Base-by-base conservation (phyloP, 257 asterid species). In the Catharanthus roseus region DNA sequence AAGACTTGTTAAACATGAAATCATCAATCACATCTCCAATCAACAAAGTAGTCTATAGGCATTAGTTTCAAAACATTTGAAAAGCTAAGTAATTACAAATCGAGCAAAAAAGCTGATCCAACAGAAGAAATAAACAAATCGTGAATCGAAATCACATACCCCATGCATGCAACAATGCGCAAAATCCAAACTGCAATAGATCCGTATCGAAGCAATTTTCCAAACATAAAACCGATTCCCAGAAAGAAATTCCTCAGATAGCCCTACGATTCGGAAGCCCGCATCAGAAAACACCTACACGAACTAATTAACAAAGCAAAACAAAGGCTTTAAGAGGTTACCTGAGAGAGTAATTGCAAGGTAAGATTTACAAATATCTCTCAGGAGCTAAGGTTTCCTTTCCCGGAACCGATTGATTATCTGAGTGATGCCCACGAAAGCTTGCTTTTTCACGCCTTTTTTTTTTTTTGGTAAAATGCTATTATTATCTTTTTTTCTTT, bases 141-240 rank as follows among this genome's bases (percentile, higher is more conserved):
- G 9, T 70, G 68, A 75, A 76, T 58, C 45, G 55, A 65, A 72
- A 54, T 69, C 42, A 73, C 82, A 75, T 86, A 93, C 98, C 97
- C 98, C 97, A 90, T 90, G 82, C 86, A 82, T 72, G 86, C 89
- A 70, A 86, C 70, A 38, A 82, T 73, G 33, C 77, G 79, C 49
- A 90, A 69, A 73, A 83, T 63, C 93, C 95, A 80, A 56, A 84
- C 84, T 75, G 85, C 81, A 71, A 87, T 29, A 19, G 90, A 87
- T 82, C 88, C 93, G 58, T 82, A 67, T 13, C 89, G 91, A 67
- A 86, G 63, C 64, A 90, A 82, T 54, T 79, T 74, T 45, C 82
- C 95, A 77, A 83, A 80, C 86, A 84, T 74, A 79, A 88, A 75
- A 84, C 81, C 82, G 92, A 85, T 70, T 51, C 72, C 82, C 70